Percentiles rank a stretch among this genome's conserved stretches.
phyloP scores from a whole-genome alignment of 352 stramenopile genomes.

The Globisporangium uncinulatum region DNA sequence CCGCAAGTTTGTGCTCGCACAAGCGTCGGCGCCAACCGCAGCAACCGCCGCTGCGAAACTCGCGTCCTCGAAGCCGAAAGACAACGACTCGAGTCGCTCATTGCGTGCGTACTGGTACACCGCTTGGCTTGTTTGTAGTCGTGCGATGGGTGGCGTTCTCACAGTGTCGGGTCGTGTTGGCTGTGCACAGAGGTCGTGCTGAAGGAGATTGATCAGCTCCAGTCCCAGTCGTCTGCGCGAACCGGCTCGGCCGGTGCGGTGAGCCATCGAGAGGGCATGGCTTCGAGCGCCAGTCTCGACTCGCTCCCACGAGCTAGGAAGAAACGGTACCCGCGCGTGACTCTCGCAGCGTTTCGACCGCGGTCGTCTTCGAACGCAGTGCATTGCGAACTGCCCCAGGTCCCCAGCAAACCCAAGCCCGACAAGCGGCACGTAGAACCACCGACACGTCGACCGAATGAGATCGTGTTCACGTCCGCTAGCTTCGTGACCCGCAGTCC shows the following conservation, averaged over 20 bases:
- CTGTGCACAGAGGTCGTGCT: constrained; percentile 30
- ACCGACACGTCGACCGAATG: constrained; percentile 3
- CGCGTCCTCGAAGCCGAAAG: background rate
- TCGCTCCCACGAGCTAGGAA: background rate
- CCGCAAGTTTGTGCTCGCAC: constrained; percentile 36
- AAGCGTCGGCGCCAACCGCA: constrained; percentile 13
- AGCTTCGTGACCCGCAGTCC: background rate
- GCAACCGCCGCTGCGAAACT: background rate
- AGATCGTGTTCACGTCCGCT: constrained; percentile 21
- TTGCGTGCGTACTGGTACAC: constrained; percentile 10
- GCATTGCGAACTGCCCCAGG: constrained; percentile 33
- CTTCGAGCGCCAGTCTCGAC: background rate
- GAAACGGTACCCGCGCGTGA: constrained; percentile 46
- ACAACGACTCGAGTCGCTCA: constrained; percentile 6
- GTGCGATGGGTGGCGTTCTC: background rate
- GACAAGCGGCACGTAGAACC: background rate
- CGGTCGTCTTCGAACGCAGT: constrained; percentile 18
- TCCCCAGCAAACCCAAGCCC: background rate
- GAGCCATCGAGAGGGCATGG: background rate
- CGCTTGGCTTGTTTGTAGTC: background rate
- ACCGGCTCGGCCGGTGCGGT: constrained; percentile 1
- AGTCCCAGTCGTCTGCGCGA: constrained; percentile 14
- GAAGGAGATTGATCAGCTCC: constrained; percentile 45
- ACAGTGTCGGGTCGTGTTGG: background rate
- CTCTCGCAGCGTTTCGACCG: constrained; percentile 24